These are phyloP conservation scores for Colletotrichum orbiculare DNA, from an alignment of 2,329 filamentous ascomycete species.

Conservation along the genomic window DNA sequence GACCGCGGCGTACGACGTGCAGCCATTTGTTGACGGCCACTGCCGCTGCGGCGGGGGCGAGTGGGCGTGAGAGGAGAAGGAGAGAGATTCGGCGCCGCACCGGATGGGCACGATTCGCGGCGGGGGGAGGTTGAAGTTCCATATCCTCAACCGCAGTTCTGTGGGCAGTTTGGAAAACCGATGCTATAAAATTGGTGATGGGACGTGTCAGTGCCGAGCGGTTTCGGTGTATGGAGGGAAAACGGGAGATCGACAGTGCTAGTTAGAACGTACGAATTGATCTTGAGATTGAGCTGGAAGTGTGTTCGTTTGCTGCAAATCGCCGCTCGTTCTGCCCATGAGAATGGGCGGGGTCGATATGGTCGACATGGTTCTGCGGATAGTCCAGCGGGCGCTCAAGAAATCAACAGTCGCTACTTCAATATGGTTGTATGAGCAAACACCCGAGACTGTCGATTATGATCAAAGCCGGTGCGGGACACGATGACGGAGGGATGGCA, in stretches of 20 bases:
- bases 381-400: not conserved
- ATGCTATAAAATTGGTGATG: constrained; percentile 44
- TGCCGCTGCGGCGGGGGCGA: constrained; percentile 2
- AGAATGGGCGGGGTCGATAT: constrained; percentile 4
- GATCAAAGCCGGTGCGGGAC: constrained; percentile 21
- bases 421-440: not conserved
- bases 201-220: constrained; percentile 17
- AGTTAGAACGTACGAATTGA: constrained; percentile 32
- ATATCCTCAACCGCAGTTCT: constrained; percentile 60
- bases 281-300: constrained; percentile 15
- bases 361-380: constrained; percentile 20
- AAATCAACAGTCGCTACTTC: constrained; percentile 6
- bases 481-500: constrained; percentile 19
- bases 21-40: constrained; percentile 44
- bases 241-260: constrained; percentile 31
- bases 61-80: constrained; percentile 30
- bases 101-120: constrained; percentile 57
- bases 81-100: constrained; percentile 49
- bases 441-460: constrained; percentile 1
- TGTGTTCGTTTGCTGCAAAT: constrained; percentile 3
- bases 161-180: constrained; percentile 56
- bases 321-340: constrained; percentile 2
- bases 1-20: constrained; percentile 53
- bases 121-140: constrained; percentile 56
- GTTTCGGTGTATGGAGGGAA: too few relatives aligned